phyloP scores from a whole-genome alignment of 2,329 filamentous ascomycete genomes.

The Arthrobotrys musiformis region DNA sequence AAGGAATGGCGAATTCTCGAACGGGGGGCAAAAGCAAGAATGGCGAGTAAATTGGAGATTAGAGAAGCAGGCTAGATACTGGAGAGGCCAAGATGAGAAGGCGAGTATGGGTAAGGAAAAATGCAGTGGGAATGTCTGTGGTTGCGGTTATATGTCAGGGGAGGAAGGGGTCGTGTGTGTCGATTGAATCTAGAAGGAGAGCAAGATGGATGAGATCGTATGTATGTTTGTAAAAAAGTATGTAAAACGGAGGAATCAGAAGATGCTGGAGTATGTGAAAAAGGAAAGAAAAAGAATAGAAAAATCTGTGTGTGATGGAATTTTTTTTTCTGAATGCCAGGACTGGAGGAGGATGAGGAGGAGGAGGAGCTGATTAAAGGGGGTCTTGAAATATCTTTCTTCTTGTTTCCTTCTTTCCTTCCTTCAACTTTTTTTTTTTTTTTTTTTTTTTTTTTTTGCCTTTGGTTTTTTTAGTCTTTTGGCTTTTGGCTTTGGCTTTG shows the following conservation, averaged over 20 bases:
- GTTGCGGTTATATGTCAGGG: slow-evolving; percentile 28
- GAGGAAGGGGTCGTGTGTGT: slow-evolving; percentile 36
- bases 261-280: slow-evolving; percentile 32
- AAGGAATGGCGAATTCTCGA: slow-evolving; percentile 25
- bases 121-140: slow-evolving; percentile 35
- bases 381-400: slow-evolving; percentile 10
- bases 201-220: slow-evolving; percentile 51
- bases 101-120: slow-evolving; percentile 31
- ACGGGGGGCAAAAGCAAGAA: slow-evolving; percentile 19
- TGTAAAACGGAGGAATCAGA: slow-evolving; percentile 25
- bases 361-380: slow-evolving; percentile 19
- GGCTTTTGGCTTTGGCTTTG: slow-evolving; percentile 30
- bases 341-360: neutral
- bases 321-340: neutral
- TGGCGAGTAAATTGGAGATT: slow-evolving; percentile 6
- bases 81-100: slow-evolving; percentile 22
- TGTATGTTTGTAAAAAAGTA: slow-evolving; percentile 60
- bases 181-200: slow-evolving; percentile 23
- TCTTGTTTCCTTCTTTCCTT: slow-evolving; percentile 24
- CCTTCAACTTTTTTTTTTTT: slow-evolving; percentile 8
- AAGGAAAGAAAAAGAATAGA: slow-evolving; percentile 60
- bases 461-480: slow-evolving; percentile 19
- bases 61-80: slow-evolving; percentile 13
- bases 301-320: slow-evolving; percentile 9
- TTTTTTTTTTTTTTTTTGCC: slow-evolving; percentile 10